Percentiles rank a stretch among this genome's conserved stretches.
Evolutionary conservation across 352 stramenopile genomes (phyloP).

Genomic region (Pythium brassicae): DNA sequence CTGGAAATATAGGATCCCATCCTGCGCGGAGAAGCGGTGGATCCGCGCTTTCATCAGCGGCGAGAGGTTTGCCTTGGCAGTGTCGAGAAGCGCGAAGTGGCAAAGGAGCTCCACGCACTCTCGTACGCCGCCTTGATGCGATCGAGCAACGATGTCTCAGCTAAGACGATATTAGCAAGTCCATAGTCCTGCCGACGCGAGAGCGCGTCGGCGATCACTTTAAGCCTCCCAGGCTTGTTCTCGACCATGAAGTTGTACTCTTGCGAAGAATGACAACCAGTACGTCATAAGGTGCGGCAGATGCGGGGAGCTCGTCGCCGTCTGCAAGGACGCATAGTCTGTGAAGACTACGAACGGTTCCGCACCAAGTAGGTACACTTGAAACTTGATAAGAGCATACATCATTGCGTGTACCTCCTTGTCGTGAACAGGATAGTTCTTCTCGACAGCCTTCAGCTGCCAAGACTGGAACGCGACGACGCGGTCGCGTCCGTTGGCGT

Average conservation of each 20-base stretch:
- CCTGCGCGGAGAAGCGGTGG: too few relatives aligned
- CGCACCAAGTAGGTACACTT: slow-evolving; percentile 19
- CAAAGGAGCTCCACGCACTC: too few relatives aligned
- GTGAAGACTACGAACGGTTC: slow-evolving; percentile 18
- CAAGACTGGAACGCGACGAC: slow-evolving; percentile 17
- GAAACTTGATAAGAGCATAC: slow-evolving; percentile 28
- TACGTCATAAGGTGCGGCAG: slow-evolving; percentile 9
- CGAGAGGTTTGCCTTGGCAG: too few relatives aligned
- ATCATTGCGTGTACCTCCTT: slow-evolving; percentile 16
- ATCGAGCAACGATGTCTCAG: too few relatives aligned
- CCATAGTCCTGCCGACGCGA: slow-evolving; percentile 2
- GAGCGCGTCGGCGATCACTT: slow-evolving; percentile 21
- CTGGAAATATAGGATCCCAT: too few relatives aligned
- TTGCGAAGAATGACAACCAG: slow-evolving; percentile 20
- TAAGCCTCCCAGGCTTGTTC: slow-evolving; percentile 20
- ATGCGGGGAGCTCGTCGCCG: neutral
- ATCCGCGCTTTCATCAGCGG: too few relatives aligned
- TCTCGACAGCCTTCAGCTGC: slow-evolving; percentile 18
- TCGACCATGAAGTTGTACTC: slow-evolving; percentile 22
- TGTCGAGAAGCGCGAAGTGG: too few relatives aligned
- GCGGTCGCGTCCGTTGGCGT: neutral
- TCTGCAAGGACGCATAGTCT: slow-evolving; percentile 12
- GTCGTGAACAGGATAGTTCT: neutral
- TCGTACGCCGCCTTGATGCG: too few relatives aligned
- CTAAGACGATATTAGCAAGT: too few relatives aligned